Base-by-base conservation (phyloP, 2,329 filamentous ascomycete genomes). In the Xylaria sp. region DNA sequence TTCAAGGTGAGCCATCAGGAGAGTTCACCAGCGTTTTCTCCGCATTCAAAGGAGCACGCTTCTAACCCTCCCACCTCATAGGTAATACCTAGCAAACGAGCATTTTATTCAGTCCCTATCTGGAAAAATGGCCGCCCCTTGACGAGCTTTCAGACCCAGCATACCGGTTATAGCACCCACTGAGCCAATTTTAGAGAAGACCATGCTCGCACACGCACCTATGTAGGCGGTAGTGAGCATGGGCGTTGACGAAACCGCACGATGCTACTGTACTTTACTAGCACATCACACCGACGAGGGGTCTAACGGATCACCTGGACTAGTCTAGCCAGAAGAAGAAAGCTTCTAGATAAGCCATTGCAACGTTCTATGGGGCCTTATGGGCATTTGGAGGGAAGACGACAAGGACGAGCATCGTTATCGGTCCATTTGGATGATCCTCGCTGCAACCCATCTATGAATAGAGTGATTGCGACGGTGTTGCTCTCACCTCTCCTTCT, bases 301-400 rank as follows among this genome's bases (percentile, higher is more conserved):
- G 27, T 11, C 36, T 59, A 51, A 61, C 63, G 67, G 69, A 67
- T 65, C 65, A 42, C 60, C 47, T 62, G 53, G 45, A n/a, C 17
- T 19, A 48, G 54, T 53, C 53, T 68, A 69, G 61, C 66, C 65
- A 61, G 61, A 72, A 69, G 55, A 61, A 71, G 71, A 70, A 71
- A 70, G 47, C 66, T 71, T 72, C 70, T 72, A 73, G 68, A 75
- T 71, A 69, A 58, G 58, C 59, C 60, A 32, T 58, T 55, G 48
- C 55, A 60, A 61, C 65, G 45, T 62, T 68, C 61, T 45, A 62
- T 8, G 24, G 4, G 24, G 4, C 24, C 4, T 2, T 27, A 27
- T 27, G 24, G 34, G 21, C 45, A 64, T 17, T 36, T 42, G n/a
- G 27, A 42, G 24, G 21, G 42, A 51, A 39, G 42, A 47, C 19